phyloP scores from a whole-genome alignment of 2,329 filamentous ascomycete species.

The Alternaria metachromatica region DNA sequence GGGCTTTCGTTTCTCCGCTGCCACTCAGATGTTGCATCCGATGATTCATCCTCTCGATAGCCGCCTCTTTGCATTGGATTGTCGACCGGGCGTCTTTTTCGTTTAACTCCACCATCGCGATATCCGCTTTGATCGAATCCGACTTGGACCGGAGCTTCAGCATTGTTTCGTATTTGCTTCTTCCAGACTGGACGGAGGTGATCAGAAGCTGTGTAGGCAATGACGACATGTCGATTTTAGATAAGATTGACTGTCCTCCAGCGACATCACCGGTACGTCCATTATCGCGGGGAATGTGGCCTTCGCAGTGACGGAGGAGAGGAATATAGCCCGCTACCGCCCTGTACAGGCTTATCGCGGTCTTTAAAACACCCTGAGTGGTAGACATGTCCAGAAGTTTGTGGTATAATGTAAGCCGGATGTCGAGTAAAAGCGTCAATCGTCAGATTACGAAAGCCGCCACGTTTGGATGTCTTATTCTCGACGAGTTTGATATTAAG shows the following conservation, averaged over 20 bases:
- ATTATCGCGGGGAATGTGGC: not conserved
- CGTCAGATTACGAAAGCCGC: too few species aligned
- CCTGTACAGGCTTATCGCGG: not conserved
- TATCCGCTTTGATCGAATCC: not conserved
- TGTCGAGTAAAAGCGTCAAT: too few species aligned
- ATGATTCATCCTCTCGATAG: not conserved
- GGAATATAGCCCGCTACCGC: not conserved
- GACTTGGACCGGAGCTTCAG: not conserved
- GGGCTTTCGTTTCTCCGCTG: not conserved
- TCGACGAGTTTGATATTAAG: too few species aligned
- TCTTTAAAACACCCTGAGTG: not conserved
- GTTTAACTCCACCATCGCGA: not conserved
- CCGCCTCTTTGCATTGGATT: not conserved
- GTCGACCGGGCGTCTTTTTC: not conserved
- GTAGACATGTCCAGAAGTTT: not conserved
- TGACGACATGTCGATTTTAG: not conserved
- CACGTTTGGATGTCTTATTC: too few species aligned
- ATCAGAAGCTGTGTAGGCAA: not conserved
- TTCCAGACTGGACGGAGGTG: not conserved
- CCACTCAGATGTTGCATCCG: not conserved
- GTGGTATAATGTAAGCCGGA: not conserved
- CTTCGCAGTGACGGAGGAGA: not conserved
- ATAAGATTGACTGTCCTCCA: fast-evolving
- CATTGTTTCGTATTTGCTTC: not conserved
- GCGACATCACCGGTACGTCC: not conserved